Conservation (phyloP, 78 protist genomes). For the Dictyostelium capitatum region DNA sequence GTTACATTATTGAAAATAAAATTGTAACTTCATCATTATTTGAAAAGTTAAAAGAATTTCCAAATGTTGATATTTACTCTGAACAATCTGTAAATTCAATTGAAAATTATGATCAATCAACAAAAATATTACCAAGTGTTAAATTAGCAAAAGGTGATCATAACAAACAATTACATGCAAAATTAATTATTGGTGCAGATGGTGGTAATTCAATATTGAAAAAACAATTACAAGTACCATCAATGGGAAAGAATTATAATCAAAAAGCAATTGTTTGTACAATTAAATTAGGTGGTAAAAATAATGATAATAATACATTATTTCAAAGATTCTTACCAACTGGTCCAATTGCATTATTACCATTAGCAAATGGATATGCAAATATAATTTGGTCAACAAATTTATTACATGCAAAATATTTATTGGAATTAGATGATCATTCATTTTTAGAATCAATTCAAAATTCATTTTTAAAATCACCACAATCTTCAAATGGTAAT, state of each 20-base stretch:
- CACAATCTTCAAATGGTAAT: background rate
- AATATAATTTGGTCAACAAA: slow-evolving; percentile 78
- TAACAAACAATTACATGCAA: background rate
- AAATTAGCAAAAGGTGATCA: background rate
- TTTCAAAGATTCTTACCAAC: slow-evolving; percentile 85
- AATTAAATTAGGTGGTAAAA: slow-evolving; percentile 34
- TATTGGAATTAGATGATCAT: slow-evolving; percentile 56
- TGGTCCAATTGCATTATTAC: slow-evolving; percentile 87
- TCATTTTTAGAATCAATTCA: slow-evolving; percentile 18
- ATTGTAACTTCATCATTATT: slow-evolving; percentile 41
- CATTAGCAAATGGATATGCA: slow-evolving; percentile 71
- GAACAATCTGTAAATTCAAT: slow-evolving; percentile 27
- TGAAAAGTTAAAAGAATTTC: slow-evolving; percentile 3
- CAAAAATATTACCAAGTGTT: slow-evolving; percentile 4
- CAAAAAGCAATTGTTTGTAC: slow-evolving; percentile 85
- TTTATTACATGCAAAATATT: slow-evolving; percentile 56
- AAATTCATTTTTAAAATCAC: slow-evolving; percentile 41
- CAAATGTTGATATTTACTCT: background rate
- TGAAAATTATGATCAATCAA: slow-evolving; percentile 1
- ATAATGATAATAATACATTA: slow-evolving; percentile 15
- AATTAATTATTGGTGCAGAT: slow-evolving; percentile 59
- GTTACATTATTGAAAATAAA: slow-evolving; percentile 59
- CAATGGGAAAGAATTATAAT: slow-evolving; percentile 56
- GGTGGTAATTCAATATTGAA: slow-evolving; percentile 77
- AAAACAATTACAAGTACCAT: slow-evolving; percentile 22